Percentiles rank a stretch among this genome's conserved stretches.
These are phyloP conservation scores for Mikania micrantha DNA, from an alignment of 129 eudicot species.

Conservation along the genomic window DNA sequence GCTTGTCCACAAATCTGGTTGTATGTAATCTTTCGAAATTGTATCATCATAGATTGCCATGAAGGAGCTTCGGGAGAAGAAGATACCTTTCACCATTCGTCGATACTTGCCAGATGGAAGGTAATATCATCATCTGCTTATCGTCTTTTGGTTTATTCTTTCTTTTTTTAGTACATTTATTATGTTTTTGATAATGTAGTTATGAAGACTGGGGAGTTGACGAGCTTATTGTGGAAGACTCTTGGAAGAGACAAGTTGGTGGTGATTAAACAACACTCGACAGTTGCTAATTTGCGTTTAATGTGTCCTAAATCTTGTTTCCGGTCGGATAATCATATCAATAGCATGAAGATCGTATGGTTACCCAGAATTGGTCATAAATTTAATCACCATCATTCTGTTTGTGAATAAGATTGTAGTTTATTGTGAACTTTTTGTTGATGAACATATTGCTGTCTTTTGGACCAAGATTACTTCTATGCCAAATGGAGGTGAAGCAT, in stretches of 20 bases:
- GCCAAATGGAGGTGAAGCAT: too few relatives aligned
- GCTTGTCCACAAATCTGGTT: not conserved
- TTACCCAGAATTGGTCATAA: not conserved
- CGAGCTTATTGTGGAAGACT: slow-evolving; percentile 88
- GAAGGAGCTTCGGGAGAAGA: slow-evolving; percentile 85
- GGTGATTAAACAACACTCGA: slow-evolving; percentile 35
- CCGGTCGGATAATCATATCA: not conserved
- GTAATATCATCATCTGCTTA: slow-evolving; percentile 20
- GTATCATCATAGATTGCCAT: slow-evolving; percentile 59
- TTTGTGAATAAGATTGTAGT: not conserved
- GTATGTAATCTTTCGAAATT: not conserved
- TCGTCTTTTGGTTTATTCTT: not conserved
- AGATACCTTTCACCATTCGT: slow-evolving; percentile 88
- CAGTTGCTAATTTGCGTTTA: not conserved
- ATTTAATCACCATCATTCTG: not conserved
- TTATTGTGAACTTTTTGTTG: not conserved
- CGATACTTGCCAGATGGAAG: slow-evolving; percentile 97
- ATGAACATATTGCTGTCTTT: not conserved
- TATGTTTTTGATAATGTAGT: slow-evolving; percentile 25
- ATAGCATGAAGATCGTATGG: not conserved
- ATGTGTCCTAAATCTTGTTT: not conserved
- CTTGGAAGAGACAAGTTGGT: slow-evolving; percentile 99
- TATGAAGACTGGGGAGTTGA: slow-evolving; percentile 99
- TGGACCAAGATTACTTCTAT: too few relatives aligned
- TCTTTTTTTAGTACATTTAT: not conserved